Conservation (phyloP, 2,329 filamentous ascomycete species). For the Cordyceps fumosorosea region DNA sequence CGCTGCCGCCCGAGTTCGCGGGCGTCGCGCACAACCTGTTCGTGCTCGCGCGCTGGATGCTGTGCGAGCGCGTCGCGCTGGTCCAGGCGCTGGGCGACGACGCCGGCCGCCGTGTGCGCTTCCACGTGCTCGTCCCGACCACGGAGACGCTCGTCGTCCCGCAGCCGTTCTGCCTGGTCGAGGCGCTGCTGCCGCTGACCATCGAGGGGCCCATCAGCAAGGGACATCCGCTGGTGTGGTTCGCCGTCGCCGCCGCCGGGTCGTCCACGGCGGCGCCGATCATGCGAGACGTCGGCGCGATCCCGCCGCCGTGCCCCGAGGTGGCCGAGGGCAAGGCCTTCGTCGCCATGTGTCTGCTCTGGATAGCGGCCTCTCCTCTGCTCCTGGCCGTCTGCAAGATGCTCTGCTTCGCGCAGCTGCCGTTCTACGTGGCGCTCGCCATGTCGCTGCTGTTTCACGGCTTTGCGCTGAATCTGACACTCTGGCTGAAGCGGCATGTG, state of each 20-base stretch:
- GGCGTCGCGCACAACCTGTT: slow-evolving; percentile 10
- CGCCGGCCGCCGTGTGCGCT: slow-evolving; percentile 1
- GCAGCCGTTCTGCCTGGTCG: slow-evolving; percentile 4
- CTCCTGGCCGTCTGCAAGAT: not conserved
- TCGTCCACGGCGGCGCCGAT: not conserved
- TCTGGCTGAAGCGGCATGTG: slow-evolving; percentile 1
- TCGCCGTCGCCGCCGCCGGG: not conserved
- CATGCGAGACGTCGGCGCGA: slow-evolving; percentile 8
- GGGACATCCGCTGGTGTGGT: slow-evolving; percentile 9
- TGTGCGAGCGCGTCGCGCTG: slow-evolving; percentile 12
- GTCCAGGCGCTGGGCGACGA: slow-evolving; percentile 7
- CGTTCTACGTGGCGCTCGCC: slow-evolving; percentile 1
- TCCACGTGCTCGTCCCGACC: slow-evolving; percentile 9
- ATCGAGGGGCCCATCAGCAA: slow-evolving; percentile 8
- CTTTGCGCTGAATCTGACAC: not conserved
- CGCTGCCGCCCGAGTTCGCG: slow-evolving; percentile 2
- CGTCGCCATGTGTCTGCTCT: not conserved
- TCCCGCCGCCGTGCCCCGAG: slow-evolving; percentile 3
- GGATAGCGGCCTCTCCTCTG: not conserved
- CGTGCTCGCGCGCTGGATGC: slow-evolving; percentile 12
- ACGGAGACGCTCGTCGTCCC: slow-evolving; percentile 12
- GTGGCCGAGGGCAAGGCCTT: not conserved
- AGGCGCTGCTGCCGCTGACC: slow-evolving; percentile 3
- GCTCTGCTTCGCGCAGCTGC: not conserved
- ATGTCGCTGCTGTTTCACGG: not conserved